Evolutionary conservation across 1,284 basidiomycete species (phyloP), one percentile per base, ranked within the genome.

Genomic region (Albatrellus sp.): DNA sequence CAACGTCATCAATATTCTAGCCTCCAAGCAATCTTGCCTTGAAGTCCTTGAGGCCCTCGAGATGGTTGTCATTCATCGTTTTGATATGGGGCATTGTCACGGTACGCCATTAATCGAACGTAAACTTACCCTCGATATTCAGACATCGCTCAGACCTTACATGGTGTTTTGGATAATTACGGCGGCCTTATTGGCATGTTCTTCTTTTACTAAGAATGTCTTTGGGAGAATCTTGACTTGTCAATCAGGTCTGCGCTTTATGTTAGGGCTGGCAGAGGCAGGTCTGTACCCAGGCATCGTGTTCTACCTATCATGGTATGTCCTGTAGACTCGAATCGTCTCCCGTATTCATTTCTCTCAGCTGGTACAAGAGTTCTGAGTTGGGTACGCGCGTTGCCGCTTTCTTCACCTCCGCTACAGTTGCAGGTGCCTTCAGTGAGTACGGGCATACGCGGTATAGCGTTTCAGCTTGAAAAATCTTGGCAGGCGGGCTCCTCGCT

Each of bases 401-500:
- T 16, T 86, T 86, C 63, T 82, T 83, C 58, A 77, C 78, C 1
- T 77, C 78, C 29, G 77, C 79, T 1, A 81, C 80, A 0, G 62
- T 81, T 17, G 73, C 80, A 6, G 80, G 80, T 12, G 80, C 80
- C 9, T 84, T 84, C 58, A 77, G 79, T 72, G 48, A 45, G 66
- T 59, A 41, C 49, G n/a, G n/a, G n/a, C n/a, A n/a, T n/a, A n/a
- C n/a, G n/a, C n/a, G n/a, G n/a, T n/a, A n/a, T n/a, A 40, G 14
- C 5, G 29, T 30, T 13, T 9, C 16, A 9, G 39, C 31, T 5
- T 38, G 19, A n/a, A n/a, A 12, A 3, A 17, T 40, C 29, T n/a
- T 29, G 28, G 13, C 41, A 75, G 73, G 73, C 54, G 77, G 78
- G 28, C 65, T 79, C 7, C 61, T 82, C 12, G 72, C 79, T 34